phyloP scores from a whole-genome alignment of 176 grass and related monocot species.

The Guadua angustifolia region DNA sequence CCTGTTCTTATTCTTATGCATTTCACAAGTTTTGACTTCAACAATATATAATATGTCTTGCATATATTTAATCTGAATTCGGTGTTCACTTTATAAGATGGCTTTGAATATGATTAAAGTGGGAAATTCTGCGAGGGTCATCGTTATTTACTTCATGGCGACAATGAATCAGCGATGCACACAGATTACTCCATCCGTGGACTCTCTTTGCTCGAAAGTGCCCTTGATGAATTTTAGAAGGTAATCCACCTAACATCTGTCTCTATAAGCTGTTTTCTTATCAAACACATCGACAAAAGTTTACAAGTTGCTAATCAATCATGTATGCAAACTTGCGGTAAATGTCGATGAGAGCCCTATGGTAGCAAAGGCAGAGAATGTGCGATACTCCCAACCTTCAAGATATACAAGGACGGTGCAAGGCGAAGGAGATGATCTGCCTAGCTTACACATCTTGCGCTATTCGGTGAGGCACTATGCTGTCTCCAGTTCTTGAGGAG shows the following conservation, averaged over 20 bases:
- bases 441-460: conserved; percentile 53
- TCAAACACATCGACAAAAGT: not conserved
- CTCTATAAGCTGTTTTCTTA: not conserved
- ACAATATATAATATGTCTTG: not conserved
- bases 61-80: conserved; percentile 24
- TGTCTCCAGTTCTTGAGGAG: conserved; percentile 53
- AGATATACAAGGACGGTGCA: conserved; percentile 71
- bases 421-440: conserved; percentile 76
- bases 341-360: conserved; percentile 52
- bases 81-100: conserved; percentile 8
- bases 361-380: conserved; percentile 65
- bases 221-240: conserved; percentile 78
- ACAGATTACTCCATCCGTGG: conserved; percentile 52
- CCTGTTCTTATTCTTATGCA: not conserved
- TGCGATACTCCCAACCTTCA: conserved; percentile 64
- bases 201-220: conserved; percentile 63
- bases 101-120: conserved; percentile 19
- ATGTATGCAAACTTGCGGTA: conserved; percentile 45
- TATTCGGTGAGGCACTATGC: conserved; percentile 74
- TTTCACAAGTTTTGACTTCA: not conserved
- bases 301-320: conserved; percentile 18
- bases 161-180: conserved; percentile 53
- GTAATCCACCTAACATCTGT: conserved; percentile 39
- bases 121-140: conserved; percentile 45
- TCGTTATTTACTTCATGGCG: conserved; percentile 66